A percentile compares a stretch with the other conserved stretches of the same genome.
phyloP scores from a whole-genome alignment of 345 rosid genomes.

The Sisymbrium irio region DNA sequence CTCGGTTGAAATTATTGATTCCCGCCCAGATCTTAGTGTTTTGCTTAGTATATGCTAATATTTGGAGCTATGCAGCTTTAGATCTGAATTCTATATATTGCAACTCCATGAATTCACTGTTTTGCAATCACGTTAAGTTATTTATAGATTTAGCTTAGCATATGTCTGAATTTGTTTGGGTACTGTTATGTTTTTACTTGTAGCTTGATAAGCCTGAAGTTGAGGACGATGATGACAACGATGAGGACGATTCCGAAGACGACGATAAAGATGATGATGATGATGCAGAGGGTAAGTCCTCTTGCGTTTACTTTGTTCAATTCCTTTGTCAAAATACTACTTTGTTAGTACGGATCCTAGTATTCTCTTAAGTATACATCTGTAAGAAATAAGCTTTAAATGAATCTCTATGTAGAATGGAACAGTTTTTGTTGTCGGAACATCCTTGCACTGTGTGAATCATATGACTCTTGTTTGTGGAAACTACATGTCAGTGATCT shows the following conservation, averaged over 20 bases:
- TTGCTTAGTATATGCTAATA: neutral
- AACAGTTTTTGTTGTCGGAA: too few relatives aligned
- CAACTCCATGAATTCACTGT: neutral
- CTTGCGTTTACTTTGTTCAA: neutral
- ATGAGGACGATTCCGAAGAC: slow-evolving; percentile 62
- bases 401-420: neutral
- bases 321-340: neutral
- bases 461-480: neutral
- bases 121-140: neutral
- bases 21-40: neutral
- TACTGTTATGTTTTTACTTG: neutral
- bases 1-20: neutral
- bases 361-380: neutral
- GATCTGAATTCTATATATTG: neutral
- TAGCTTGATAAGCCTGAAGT: slow-evolving; percentile 72
- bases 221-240: slow-evolving; percentile 67
- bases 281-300: slow-evolving; percentile 51
- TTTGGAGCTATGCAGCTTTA: neutral
- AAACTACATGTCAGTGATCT: neutral
- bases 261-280: slow-evolving; percentile 53
- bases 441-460: neutral
- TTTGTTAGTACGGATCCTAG: neutral
- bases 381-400: neutral
- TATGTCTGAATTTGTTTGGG: neutral
- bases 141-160: neutral